Conservation (phyloP, 2,329 filamentous ascomycete genomes). For the Fusarium algeriense region DNA sequence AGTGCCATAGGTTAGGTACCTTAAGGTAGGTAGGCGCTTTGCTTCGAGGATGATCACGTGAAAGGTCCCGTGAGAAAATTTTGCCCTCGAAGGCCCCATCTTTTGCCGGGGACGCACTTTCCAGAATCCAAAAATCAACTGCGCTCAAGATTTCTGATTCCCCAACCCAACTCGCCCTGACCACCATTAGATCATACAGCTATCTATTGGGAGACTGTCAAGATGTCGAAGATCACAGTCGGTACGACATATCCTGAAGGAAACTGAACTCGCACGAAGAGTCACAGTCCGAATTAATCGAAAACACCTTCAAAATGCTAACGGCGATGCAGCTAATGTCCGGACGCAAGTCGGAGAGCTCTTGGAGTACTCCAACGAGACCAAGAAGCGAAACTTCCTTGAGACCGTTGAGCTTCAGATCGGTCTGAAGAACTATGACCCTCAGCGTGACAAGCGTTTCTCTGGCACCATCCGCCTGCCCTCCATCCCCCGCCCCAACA, state of each 20-base stretch:
- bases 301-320: conserved; percentile 51
- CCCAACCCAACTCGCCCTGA: conserved; percentile 52
- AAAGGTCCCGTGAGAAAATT: conserved; percentile 50
- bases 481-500: conserved; percentile 88
- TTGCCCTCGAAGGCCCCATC: conserved; percentile 51
- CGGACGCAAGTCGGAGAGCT: conserved; percentile 93
- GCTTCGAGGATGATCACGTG: conserved; percentile 47
- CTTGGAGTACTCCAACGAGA: conserved; percentile 92
- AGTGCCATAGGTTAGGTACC: conserved; percentile 20
- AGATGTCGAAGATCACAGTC: conserved; percentile 89
- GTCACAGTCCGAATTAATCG: background rate
- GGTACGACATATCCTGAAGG: conserved; percentile 57
- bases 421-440: conserved; percentile 98
- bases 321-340: conserved; percentile 77
- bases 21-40: background rate
- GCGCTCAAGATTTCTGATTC: conserved; percentile 22
- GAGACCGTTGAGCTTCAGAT: conserved; percentile 94
- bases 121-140: conserved; percentile 42
- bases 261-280: background rate
- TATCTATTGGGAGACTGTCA: conserved; percentile 89
- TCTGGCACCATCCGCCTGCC: conserved; percentile 98
- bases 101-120: conserved; percentile 18
- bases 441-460: conserved; percentile 99
- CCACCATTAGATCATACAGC: conserved; percentile 77
- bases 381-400: conserved; percentile 98